Percentiles rank a stretch among this genome's conserved stretches.
These are phyloP conservation scores for Gracilaria vermiculophylla DNA, from an alignment of 23 red algal genomes.

Conservation along the genomic window DNA sequence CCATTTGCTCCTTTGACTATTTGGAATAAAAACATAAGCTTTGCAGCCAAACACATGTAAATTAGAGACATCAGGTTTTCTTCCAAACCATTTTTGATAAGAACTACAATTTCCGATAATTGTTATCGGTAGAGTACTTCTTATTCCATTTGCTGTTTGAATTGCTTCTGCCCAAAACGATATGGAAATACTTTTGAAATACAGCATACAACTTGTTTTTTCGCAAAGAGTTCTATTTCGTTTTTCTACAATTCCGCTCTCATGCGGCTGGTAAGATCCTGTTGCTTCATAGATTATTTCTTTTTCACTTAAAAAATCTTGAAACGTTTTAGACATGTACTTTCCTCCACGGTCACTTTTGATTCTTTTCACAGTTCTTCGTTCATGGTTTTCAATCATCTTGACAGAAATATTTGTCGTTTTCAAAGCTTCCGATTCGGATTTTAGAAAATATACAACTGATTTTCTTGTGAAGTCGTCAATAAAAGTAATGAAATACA, in stretches of 20 bases:
- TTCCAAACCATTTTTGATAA: background rate
- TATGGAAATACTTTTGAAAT: too few relatives aligned
- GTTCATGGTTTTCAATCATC: slow-evolving; percentile 5
- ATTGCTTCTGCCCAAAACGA: too few relatives aligned
- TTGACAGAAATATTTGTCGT: background rate
- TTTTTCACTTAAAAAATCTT: slow-evolving; percentile 2
- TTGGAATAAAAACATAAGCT: slow-evolving; percentile 19
- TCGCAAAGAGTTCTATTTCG: too few relatives aligned
- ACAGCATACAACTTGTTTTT: too few relatives aligned
- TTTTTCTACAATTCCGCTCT: too few relatives aligned
- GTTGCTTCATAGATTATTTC: too few relatives aligned
- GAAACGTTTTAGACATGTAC: background rate
- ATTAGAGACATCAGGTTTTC: background rate
- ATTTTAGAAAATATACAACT: background rate
- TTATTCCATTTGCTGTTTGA: too few relatives aligned
- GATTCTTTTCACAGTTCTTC: background rate
- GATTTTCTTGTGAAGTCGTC: slow-evolving; percentile 1
- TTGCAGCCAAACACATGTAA: slow-evolving; percentile 4
- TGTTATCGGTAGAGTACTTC: too few relatives aligned
- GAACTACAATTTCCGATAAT: background rate
- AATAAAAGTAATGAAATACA: slow-evolving; percentile 29
- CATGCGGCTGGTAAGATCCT: background rate
- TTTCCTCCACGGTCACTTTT: slow-evolving; percentile 23
- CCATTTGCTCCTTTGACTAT: background rate
- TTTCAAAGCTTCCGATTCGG: background rate